Base-by-base conservation (phyloP, 192 early-diverging fungal species). In the Spinellus fusiger region DNA sequence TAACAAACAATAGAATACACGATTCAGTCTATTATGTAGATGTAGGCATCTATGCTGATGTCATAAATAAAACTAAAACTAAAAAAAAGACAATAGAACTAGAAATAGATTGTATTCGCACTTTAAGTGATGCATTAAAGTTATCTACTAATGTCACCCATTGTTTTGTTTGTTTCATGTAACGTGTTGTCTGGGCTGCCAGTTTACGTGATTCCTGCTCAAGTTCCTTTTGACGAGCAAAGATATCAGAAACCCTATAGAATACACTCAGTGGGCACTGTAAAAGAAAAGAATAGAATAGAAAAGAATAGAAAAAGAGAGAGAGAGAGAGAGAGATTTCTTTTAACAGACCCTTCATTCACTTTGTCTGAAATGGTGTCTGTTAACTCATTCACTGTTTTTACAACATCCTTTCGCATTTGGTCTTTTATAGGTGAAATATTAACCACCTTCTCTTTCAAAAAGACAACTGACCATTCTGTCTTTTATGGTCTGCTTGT, bases 41-140 rank as follows among this genome's bases (percentile, higher is more conserved):
- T 20, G 18, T 16, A 29, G 18, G 8, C 8, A 49, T 31, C 31
- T 62, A 18, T 37, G 12, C 16, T 33, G 49, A 37, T 52, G 6
- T 54, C 10, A 20, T 44, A 28, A 28, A 38, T 16, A 23, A 7
- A 27, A 38, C 23, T 10, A 20, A 34, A n/a, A 52, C n/a, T 18
- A 22, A 2, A 34, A 28, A 1, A 31, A 46, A 13, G 18, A 31
- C 1, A 26, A 8, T 25, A 33, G 16, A 16, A 55, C 3, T 25
- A 40, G 22, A 25, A 44, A 48, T 37, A 37, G 13, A 9, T 37
- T 37, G 6, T 18, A 23, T 48, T n/a, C 54, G n/a, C 55, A 89
- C 92, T 76, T 95, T 95, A 6, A 93, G 71, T 20, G 91, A 77
- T 0, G 70, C 73, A 63, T 86, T 90, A 61, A 93, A 90, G 57